Base-by-base conservation (phyloP, 2,329 filamentous ascomycete species). In the Talaromyces funiculosus region DNA sequence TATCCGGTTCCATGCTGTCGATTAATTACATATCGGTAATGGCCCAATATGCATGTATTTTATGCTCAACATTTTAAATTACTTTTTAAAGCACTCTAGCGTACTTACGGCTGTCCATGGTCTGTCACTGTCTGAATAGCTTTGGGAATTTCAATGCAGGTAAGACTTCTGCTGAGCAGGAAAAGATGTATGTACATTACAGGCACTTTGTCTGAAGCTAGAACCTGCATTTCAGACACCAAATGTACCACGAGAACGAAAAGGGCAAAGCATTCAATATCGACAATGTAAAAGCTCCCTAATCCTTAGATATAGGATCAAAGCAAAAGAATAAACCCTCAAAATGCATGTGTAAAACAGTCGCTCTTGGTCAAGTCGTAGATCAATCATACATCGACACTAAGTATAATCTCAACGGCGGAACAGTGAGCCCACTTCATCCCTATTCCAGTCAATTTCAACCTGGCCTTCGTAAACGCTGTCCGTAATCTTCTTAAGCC, bases 371-470 rank as follows among this genome's bases (percentile, higher is more conserved):
- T 16, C 12, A 59, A 24, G 24, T 51, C 57, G n/a, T 53, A 35
- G 26, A 51, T 59, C 37, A 42, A 42, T 53, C 43, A 31, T 59
- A 59, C 47, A 43, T 42, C 45, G 43, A 43, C 45, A 24, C 45
- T 24, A 35, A 38, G 2, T 29, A 29, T 37, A 29, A 31, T n/a
- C 33, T 45, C 42, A 61, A 35, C 72, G 72, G 64, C 71, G 73
- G 66, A 80, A 79, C 68, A 78, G 74, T 24, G 72, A 68, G 35
- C 66, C 65, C 16, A 72, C 72, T 55, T 80, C 78, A 64, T 80
- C 78, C 69, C 76, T 77, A 57, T 72, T 72, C 78, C 78, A 80
- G 26, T 80, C 78, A 56, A 79, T 68, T 42, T 80, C 78, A 67
- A 80, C 62, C 61, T 76, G 71, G 10, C 74, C 74, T 54, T 79